Conservation (phyloP, 2,329 filamentous ascomycete species). For the Aureobasidium mangrovei region DNA sequence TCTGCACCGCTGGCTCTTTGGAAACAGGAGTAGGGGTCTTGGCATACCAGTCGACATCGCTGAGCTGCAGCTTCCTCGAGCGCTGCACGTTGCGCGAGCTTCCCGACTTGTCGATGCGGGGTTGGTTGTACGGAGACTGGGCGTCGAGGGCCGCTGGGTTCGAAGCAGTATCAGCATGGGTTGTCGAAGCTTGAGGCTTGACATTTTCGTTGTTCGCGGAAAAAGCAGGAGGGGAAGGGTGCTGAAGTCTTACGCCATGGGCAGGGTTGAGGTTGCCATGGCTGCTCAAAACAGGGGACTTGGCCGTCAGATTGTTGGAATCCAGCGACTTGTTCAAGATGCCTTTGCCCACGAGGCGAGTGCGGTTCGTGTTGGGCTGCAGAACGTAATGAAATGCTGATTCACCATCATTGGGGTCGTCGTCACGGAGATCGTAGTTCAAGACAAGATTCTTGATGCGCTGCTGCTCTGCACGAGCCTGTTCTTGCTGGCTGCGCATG, state of each 20-base stretch:
- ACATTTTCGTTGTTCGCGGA: slow-evolving; percentile 1
- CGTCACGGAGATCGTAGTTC: slow-evolving; percentile 85
- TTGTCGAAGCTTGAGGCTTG: background rate
- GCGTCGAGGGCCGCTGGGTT: slow-evolving; percentile 16
- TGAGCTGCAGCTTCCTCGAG: slow-evolving; percentile 82
- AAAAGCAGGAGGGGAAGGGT: background rate
- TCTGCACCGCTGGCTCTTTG: slow-evolving; percentile 16
- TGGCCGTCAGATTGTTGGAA: slow-evolving; percentile 23
- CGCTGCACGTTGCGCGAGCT: slow-evolving; percentile 67
- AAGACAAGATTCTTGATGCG: slow-evolving; percentile 96
- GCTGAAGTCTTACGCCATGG: slow-evolving; percentile 11
- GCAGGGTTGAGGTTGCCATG: slow-evolving; percentile 12
- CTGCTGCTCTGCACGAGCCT: slow-evolving; percentile 91
- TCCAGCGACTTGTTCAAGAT: slow-evolving; percentile 20
- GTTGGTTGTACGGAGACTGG: slow-evolving; percentile 34
- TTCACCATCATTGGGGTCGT: slow-evolving; percentile 66
- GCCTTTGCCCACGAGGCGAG: slow-evolving; percentile 29
- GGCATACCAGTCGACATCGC: slow-evolving; percentile 91
- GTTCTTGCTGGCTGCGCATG: slow-evolving; percentile 92
- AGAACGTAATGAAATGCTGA: slow-evolving; percentile 34
- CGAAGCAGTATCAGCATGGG: slow-evolving; percentile 3
- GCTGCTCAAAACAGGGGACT: background rate
- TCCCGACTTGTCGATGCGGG: slow-evolving; percentile 47
- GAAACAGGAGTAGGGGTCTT: background rate
- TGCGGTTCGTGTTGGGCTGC: slow-evolving; percentile 44